Base-by-base conservation (phyloP, 176 grass and related monocot genomes). In the Puya raimondii region DNA sequence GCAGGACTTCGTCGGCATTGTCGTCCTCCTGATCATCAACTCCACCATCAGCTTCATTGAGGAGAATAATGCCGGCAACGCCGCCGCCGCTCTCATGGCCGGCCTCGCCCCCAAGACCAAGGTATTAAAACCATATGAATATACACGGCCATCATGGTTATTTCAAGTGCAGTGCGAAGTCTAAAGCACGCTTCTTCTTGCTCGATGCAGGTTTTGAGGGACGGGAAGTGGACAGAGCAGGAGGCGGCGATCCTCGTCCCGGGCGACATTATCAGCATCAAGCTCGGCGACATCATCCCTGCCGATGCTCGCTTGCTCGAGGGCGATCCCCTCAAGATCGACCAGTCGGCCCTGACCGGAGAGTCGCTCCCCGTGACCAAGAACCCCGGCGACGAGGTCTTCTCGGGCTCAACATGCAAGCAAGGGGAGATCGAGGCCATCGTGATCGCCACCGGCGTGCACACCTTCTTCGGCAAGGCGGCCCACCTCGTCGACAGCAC, bases 401-500 rank as follows among this genome's bases (percentile, higher is more conserved):
- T 96, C 88, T 96, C 92, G 0, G 92, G 92, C 0, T 96, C 92
- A 26, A 96, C 92, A 0, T 90, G 87, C 14, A 96, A 96, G 74
- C 92, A 96, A 74, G 92, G 92, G 0, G 92, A 96, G 83, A 96
- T 96, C 21, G 92, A 96, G 72, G 92, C 92, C 21, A 76, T 96
- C 22, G 92, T 96, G 53, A 91, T 96, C 61, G 92, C 92, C 71
- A 96, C 92, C 20, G 92, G 92, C 13, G 88, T 96, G 10, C 92
- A 96, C 83, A 96, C 92, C 70, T 96, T 96, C 83, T 96, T 96
- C 51, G 88, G 92, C 63, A 96, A 96, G 85, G 92, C 92, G 5
- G 92, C 92, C 16, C 92, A 96, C 83, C 84, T 96, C 10, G 92
- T 96, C 2, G 92, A 96, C 75, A 91, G 85, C 75, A 96, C 92